These are phyloP conservation scores for Dictyostelium intermedium DNA, from an alignment of 78 protist genomes.

Conservation along the genomic window DNA sequence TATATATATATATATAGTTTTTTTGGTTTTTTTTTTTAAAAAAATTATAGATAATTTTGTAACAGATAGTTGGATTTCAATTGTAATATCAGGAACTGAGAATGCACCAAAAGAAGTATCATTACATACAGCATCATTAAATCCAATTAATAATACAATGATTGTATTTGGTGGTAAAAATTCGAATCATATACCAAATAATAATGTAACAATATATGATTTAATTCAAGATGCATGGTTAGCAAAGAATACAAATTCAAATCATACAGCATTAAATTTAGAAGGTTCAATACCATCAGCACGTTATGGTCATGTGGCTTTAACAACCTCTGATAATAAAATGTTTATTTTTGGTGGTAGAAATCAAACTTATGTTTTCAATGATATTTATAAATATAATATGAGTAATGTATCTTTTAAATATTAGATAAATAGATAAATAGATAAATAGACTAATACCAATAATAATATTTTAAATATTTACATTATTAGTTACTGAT, in stretches of 20 bases:
- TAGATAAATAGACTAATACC: too few species aligned
- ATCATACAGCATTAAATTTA: neutral
- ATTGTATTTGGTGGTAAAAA: constrained; percentile 42
- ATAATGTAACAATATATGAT: constrained; percentile 23
- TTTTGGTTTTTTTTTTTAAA: too few species aligned
- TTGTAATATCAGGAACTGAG: constrained; percentile 1
- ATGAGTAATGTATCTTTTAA: constrained; percentile 9
- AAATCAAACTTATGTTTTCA: neutral
- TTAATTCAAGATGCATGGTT: constrained; percentile 39
- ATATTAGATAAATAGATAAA: too few species aligned
- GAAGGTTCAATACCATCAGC: neutral
- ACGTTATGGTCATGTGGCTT: constrained; percentile 35
- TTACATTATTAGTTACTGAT: neutral
- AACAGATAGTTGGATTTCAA: constrained; percentile 59
- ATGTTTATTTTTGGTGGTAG: constrained; percentile 73
- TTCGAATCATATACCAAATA: neutral
- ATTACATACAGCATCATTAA: constrained; percentile 39
- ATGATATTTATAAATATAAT: constrained; percentile 57
- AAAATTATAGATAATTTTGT: constrained; percentile 34
- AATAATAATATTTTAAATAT: too few species aligned
- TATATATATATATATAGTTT: too few species aligned
- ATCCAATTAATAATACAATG: constrained; percentile 43
- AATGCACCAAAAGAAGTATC: constrained; percentile 37
- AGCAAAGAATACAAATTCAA: neutral
- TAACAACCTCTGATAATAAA: constrained; percentile 5